Conservation (phyloP, 2,329 filamentous ascomycete genomes). For the Xylariaceae sp. region DNA sequence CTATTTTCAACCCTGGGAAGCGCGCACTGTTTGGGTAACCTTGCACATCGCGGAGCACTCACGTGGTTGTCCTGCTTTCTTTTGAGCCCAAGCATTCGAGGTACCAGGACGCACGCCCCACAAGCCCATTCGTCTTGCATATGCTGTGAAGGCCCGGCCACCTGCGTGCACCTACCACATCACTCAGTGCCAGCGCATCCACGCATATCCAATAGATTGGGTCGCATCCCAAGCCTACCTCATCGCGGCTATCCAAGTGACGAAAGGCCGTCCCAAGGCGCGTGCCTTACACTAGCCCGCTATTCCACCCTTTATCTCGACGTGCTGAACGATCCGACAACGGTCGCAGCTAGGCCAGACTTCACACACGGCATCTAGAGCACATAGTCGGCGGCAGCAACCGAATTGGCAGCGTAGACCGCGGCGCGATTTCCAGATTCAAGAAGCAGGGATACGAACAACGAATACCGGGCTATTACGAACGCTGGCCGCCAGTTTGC, state of each 20-base stretch:
- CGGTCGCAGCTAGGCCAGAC: conserved; percentile 26
- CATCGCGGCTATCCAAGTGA: conserved; percentile 43
- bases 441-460: conserved; percentile 31
- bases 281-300: conserved; percentile 45
- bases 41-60: conserved; percentile 25
- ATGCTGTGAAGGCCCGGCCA: conserved; percentile 53
- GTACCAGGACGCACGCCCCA: conserved; percentile 43
- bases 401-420: conserved; percentile 15
- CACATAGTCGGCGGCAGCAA: conserved; percentile 15
- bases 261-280: conserved; percentile 39
- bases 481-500: conserved; percentile 29
- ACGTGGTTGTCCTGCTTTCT: conserved; percentile 25
- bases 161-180: conserved; percentile 50
- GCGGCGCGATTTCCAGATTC: conserved; percentile 15
- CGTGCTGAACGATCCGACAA: conserved; percentile 28
- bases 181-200: conserved; percentile 58
- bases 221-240: conserved; percentile 45
- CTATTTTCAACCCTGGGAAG: conserved; percentile 32
- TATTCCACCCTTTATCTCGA: conserved; percentile 34
- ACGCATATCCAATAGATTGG: conserved; percentile 57
- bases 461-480: conserved; percentile 28
- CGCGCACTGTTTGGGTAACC: conserved; percentile 28
- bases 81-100: conserved; percentile 36
- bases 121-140: conserved; percentile 53
- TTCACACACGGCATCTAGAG: conserved; percentile 24